Conservation (phyloP, 306 rosid genomes). For the Begonia masoniana region DNA sequence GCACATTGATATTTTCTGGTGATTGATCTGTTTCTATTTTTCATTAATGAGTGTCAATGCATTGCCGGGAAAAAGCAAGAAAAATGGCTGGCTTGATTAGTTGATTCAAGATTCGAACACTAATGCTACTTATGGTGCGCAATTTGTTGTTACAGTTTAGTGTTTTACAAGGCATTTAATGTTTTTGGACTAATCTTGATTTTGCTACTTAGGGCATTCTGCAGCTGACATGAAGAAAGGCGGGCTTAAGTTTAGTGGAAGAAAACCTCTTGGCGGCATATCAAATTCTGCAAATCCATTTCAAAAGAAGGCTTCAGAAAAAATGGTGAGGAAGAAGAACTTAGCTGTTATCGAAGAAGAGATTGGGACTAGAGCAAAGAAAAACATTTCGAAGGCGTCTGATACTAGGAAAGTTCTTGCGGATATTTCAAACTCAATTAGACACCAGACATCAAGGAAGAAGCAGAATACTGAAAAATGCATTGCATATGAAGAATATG, state of each 20-base stretch:
- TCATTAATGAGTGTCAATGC: too few relatives aligned
- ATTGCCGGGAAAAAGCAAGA: too few relatives aligned
- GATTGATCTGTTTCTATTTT: too few relatives aligned
- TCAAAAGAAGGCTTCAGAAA: too few relatives aligned
- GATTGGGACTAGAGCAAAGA: constrained; percentile 16
- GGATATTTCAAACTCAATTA: constrained; percentile 45
- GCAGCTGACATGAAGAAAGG: constrained; percentile 11
- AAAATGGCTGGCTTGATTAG: too few relatives aligned
- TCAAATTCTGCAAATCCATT: constrained; percentile 24
- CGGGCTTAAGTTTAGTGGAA: constrained; percentile 22
- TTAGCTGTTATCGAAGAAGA: constrained; percentile 15
- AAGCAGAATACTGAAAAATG: constrained; percentile 17
- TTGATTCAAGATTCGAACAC: too few relatives aligned
- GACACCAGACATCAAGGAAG: constrained; percentile 12
- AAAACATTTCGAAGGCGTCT: constrained; percentile 19
- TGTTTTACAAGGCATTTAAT: too few relatives aligned
- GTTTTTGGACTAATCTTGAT: too few relatives aligned
- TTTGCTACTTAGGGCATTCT: too few relatives aligned
- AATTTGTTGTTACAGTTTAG: too few relatives aligned
- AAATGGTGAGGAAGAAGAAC: constrained; percentile 13
- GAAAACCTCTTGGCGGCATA: constrained; percentile 58
- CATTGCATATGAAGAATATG: constrained; percentile 29
- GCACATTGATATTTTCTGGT: too few relatives aligned
- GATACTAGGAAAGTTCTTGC: constrained; percentile 38
- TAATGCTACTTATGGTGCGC: too few relatives aligned